Conservation (phyloP, 768 basidiomycete genomes). For the Hericium alpestre region DNA sequence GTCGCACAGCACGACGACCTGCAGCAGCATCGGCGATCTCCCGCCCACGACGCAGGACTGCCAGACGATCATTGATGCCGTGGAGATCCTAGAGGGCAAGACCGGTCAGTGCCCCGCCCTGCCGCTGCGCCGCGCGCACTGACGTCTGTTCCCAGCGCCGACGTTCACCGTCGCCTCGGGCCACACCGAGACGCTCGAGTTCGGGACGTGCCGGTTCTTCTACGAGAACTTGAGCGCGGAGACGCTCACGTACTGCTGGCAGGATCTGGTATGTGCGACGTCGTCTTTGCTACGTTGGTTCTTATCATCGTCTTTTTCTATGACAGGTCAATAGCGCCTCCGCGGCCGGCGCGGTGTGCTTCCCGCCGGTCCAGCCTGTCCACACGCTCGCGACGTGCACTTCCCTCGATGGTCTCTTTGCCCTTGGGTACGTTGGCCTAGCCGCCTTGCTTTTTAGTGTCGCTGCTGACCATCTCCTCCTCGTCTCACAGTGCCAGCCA, state of each 20-base stretch:
- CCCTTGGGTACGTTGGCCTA: background rate
- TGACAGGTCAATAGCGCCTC: background rate
- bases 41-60: background rate
- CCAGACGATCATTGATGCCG: background rate
- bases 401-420: background rate
- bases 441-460: no score
- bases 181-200: background rate
- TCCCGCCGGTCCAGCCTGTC: constrained; percentile 2
- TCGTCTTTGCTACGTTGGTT: background rate
- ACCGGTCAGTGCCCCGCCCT: background rate
- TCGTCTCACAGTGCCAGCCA: background rate
- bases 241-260: background rate
- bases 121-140: background rate
- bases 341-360: background rate
- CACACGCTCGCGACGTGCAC: background rate
- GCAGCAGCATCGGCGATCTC: background rate
- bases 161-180: background rate
- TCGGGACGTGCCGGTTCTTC: background rate
- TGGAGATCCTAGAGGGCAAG: background rate
- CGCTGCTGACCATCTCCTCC: background rate
- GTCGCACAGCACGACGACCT: background rate
- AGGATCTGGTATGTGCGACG: background rate
- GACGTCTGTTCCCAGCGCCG: background rate
- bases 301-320: background rate
- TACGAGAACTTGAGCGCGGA: background rate